phyloP scores from a whole-genome alignment of 129 eudicot genomes.

The Saposhnikovia divaricata region DNA sequence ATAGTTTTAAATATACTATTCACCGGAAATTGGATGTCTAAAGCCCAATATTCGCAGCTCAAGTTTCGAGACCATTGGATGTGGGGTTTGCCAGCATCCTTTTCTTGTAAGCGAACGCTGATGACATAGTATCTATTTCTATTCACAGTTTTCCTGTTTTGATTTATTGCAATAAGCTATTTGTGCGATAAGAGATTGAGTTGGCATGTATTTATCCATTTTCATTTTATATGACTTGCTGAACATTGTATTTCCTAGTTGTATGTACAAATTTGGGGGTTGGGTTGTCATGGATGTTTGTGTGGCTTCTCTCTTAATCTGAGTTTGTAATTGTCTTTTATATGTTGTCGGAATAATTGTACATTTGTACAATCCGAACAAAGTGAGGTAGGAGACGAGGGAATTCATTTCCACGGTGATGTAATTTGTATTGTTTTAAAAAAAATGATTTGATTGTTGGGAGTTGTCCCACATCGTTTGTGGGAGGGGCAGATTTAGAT shows the following conservation, averaged over 20 bases:
- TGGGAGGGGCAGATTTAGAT: too few relatives aligned
- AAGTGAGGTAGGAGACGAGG: too few relatives aligned
- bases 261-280: neutral
- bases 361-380: too few relatives aligned
- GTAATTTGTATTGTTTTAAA: too few relatives aligned
- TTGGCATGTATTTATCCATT: constrained; percentile 9
- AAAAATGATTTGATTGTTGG: too few relatives aligned
- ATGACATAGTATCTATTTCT: neutral
- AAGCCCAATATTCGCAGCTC: constrained; percentile 37
- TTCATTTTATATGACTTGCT: too few relatives aligned
- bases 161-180: neutral
- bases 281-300: neutral
- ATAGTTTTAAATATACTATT: neutral
- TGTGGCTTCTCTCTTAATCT: too few relatives aligned
- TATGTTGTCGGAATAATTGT: too few relatives aligned
- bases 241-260: neutral
- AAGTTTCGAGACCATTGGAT: constrained; percentile 92
- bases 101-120: constrained; percentile 73
- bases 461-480: too few relatives aligned
- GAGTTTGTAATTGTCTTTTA: too few relatives aligned
- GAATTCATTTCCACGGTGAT: too few relatives aligned
- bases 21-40: neutral
- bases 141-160: neutral
- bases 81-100: constrained; percentile 94
- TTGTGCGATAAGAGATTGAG: constrained; percentile 16